Evolutionary conservation across 495 filamentous ascomycete genomes (phyloP).

Genomic region (Podospora tetraspora): DNA sequence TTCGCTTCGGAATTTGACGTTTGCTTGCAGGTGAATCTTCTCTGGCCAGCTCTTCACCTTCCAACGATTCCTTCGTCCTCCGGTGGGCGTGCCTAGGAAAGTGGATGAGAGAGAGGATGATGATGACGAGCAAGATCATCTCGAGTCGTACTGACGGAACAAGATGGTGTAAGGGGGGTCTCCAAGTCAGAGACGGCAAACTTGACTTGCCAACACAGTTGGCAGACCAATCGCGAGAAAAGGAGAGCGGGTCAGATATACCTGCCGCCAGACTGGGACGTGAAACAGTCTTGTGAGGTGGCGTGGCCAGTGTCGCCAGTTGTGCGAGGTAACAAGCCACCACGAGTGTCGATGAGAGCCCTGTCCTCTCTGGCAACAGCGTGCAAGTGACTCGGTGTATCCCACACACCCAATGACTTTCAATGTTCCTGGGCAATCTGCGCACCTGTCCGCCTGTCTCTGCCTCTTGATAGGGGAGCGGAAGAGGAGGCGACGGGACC

Average conservation of each 20-base stretch:
- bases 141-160: neutral
- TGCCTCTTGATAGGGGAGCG: neutral
- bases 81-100: neutral
- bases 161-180: neutral
- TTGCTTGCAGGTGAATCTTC: neutral
- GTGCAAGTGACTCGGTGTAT: neutral
- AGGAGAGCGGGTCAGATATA: neutral
- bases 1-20: neutral
- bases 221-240: neutral
- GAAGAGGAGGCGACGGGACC: neutral
- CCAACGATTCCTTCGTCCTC: neutral
- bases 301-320: neutral
- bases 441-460: neutral
- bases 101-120: constrained; percentile 5
- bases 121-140: constrained; percentile 7
- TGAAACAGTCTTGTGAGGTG: neutral
- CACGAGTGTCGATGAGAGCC: neutral
- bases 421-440: neutral
- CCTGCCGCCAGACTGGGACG: neutral
- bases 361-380: neutral
- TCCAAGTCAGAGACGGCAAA: neutral
- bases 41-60: neutral
- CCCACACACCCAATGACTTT: neutral
- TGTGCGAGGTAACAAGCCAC: neutral
- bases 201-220: neutral